Evolutionary conservation across 2,329 filamentous ascomycete genomes (phyloP), one percentile per base, ranked within the genome.

Genomic region (Fusarium subtropicale): DNA sequence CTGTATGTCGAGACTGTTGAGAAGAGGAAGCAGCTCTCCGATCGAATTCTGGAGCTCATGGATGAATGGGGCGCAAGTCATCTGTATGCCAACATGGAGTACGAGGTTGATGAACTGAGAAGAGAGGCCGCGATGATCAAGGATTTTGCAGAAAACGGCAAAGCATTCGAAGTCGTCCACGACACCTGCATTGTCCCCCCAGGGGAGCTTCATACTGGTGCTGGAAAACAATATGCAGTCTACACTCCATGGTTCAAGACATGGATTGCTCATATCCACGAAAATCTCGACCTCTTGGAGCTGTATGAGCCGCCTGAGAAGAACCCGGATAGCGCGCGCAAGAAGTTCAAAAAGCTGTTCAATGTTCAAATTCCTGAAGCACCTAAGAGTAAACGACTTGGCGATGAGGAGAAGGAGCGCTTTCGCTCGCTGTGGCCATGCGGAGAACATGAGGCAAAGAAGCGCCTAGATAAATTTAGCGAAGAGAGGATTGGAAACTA

Each of bases 101-200:
- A 97, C 74, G 94, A 97, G 77, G 93, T 97, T 0, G 94, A 97
- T 75, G 94, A 97, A 80, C 80, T 97, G 60, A 84, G 94, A 44
- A 85, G 94, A 8, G 94, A 97, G 73, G 88, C 89, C 2, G 83
- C 82, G 30, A 80, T 97, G 74, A 85, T 92, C 1, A 85, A 82
- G 30, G 78, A 84, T 41, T 87, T 91, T 63, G 79, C 90, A 2
- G 84, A 88, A 18, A 86, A 86, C 15, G 90, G 87, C 0, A 87
- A 95, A 47, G 84, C 86, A 2, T 89, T 97, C 70, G 85, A 90
- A n/a, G 86, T 90, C 1, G 84, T 91, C 2, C 92, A 94, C 64
- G 94, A 97, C 78, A 92, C 91, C 7, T 96, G 93, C 69, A 88
- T 97, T 1, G 93, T 97, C 0, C 85, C 89, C 0, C 94, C 94